Percentiles rank a stretch among this genome's conserved stretches.
phyloP scores from a whole-genome alignment of 1,284 basidiomycete species.

The Rhodotorula sp. region DNA sequence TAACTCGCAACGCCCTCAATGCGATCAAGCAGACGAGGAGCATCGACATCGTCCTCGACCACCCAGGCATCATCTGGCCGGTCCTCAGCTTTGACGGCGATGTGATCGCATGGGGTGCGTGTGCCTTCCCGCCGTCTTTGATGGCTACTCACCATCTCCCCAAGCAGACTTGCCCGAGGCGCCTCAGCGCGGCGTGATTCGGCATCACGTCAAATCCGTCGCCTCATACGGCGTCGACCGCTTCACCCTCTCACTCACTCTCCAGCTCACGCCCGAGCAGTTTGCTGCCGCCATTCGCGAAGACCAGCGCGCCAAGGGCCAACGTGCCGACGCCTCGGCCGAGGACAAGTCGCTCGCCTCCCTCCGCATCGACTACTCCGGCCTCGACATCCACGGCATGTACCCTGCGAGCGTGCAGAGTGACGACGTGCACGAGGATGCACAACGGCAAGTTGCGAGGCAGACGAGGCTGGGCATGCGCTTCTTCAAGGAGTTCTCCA shows the following conservation, averaged over 20 bases:
- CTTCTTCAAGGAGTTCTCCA: constrained; percentile 40
- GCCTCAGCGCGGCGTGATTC: constrained; percentile 61
- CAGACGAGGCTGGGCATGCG: constrained; percentile 35
- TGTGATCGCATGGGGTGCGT: constrained; percentile 70
- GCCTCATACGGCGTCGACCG: constrained; percentile 72
- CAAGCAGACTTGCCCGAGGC: constrained; percentile 51
- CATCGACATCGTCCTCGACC: constrained; percentile 68
- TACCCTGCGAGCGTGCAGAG: constrained; percentile 28
- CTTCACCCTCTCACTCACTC: constrained; percentile 68
- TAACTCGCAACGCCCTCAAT: constrained; percentile 63
- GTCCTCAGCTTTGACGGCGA: constrained; percentile 91
- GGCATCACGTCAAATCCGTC: constrained; percentile 88
- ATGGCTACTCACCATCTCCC: background rate
- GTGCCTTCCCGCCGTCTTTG: background rate
- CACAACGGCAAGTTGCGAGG: constrained; percentile 3
- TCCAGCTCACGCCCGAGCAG: constrained; percentile 55
- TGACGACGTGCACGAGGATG: constrained; percentile 20
- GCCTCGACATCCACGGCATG: constrained; percentile 56
- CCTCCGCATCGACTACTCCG: constrained; percentile 72
- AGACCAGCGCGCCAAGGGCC: constrained; percentile 42
- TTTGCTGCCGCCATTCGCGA: constrained; percentile 43
- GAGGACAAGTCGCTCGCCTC: constrained; percentile 59
- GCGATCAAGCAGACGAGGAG: constrained; percentile 63
- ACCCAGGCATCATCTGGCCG: constrained; percentile 86
- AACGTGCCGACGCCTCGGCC: constrained; percentile 31